Evolutionary conservation across 1,284 basidiomycete genomes (phyloP).

Genomic region (Tausonia pullulans): DNA sequence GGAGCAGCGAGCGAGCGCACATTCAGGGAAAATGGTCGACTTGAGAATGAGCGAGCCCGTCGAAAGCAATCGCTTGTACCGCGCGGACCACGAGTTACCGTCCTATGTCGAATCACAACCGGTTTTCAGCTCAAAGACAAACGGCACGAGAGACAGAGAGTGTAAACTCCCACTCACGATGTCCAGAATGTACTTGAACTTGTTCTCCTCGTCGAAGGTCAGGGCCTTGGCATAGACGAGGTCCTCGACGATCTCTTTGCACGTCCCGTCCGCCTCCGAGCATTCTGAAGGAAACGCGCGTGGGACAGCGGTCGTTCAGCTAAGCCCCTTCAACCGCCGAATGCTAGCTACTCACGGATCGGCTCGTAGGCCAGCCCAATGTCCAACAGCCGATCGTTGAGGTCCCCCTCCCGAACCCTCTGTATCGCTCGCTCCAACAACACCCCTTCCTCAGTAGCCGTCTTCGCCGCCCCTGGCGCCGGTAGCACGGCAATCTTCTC

Average conservation of each 20-base stretch:
- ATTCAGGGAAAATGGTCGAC: slow-evolving; percentile 7
- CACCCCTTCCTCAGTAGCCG: too few species aligned
- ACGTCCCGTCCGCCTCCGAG: slow-evolving; percentile 26
- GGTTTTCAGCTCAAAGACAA: neutral
- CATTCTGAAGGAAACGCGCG: neutral
- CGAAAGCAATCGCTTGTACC: slow-evolving; percentile 9
- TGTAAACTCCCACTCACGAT: neutral
- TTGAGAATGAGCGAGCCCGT: slow-evolving; percentile 12
- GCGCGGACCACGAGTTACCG: slow-evolving; percentile 13
- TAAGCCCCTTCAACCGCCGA: too few species aligned
- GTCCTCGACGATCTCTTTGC: slow-evolving; percentile 24
- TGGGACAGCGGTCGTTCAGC: too few species aligned
- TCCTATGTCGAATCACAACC: neutral
- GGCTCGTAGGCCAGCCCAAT: slow-evolving; percentile 28
- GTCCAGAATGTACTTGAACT: slow-evolving; percentile 11
- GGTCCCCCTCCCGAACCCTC: slow-evolving; percentile 39
- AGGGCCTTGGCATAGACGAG: slow-evolving; percentile 21
- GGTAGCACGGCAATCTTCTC: slow-evolving; percentile 16
- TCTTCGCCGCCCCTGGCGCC: neutral
- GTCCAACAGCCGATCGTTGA: slow-evolving; percentile 65
- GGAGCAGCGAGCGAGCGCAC: neutral
- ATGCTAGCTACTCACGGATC: slow-evolving; percentile 23
- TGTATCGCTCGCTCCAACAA: too few species aligned
- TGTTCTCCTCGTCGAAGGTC: slow-evolving; percentile 19
- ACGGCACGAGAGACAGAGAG: neutral